Conservation (phyloP, 257 asterid genomes). For the Cruciata laevipes region DNA sequence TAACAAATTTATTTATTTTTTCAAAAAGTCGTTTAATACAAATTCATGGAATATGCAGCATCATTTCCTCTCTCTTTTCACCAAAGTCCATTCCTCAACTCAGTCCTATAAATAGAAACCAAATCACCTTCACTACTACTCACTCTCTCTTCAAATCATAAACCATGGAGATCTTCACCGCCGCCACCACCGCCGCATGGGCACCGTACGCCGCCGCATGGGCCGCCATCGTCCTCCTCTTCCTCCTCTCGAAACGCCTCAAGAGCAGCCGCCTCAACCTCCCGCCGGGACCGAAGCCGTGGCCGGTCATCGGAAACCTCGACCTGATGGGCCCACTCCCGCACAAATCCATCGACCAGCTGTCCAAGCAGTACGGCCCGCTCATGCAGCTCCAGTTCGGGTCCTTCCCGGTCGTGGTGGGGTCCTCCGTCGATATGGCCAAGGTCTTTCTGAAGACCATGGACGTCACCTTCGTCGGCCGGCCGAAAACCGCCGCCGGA, state of each 20-base stretch:
- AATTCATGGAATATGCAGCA: background rate
- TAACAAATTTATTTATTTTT: too few relatives aligned
- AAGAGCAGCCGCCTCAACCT: slow-evolving; percentile 17
- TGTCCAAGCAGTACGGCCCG: slow-evolving; percentile 32
- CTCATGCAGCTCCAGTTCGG: slow-evolving; percentile 38
- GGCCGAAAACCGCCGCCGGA: slow-evolving; percentile 45
- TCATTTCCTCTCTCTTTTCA: background rate
- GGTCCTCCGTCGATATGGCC: slow-evolving; percentile 43
- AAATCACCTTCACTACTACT: background rate
- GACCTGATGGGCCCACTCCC: slow-evolving; percentile 34
- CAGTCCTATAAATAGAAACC: background rate
- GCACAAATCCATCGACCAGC: slow-evolving; percentile 33
- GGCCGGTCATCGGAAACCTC: slow-evolving; percentile 46
- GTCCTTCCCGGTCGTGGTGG: slow-evolving; percentile 35
- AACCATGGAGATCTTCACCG: slow-evolving; percentile 9
- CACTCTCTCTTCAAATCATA: background rate
- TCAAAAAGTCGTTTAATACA: background rate
- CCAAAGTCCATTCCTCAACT: background rate
- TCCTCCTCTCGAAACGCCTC: slow-evolving; percentile 24
- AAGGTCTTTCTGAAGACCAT: slow-evolving; percentile 34
- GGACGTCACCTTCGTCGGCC: slow-evolving; percentile 30
- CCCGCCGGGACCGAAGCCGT: slow-evolving; percentile 46
- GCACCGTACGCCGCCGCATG: slow-evolving; percentile 18
- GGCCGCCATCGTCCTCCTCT: slow-evolving; percentile 14
- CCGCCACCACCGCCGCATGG: slow-evolving; percentile 14